Conservation (phyloP, 2,329 filamentous ascomycete genomes). For the Xylaria sp. region DNA sequence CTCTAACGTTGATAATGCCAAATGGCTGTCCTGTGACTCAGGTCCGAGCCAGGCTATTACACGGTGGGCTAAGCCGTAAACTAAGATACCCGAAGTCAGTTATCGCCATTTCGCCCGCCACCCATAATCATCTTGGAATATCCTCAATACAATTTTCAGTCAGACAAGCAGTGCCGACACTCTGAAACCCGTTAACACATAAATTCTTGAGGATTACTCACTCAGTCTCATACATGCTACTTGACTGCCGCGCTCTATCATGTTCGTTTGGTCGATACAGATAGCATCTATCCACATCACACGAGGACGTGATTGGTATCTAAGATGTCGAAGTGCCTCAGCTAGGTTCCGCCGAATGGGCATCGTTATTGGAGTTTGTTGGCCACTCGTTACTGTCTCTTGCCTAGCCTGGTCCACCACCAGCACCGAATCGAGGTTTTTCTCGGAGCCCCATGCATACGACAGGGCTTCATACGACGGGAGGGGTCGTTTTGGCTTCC, state of each 20-base stretch:
- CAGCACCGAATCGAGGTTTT: not conserved
- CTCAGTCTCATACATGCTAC: constrained; percentile 31
- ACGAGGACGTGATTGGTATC: constrained; percentile 17
- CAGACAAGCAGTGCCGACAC: no score
- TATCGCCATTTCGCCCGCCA: no score
- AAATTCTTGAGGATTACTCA: no score
- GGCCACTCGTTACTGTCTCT: no score
- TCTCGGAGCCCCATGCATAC: no score
- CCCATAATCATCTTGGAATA: no score
- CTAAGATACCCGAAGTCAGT: no score
- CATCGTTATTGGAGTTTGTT: not conserved
- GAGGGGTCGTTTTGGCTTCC: no score
- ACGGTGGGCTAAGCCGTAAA: constrained; percentile 26
- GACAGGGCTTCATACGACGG: no score
- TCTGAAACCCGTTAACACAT: no score
- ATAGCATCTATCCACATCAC: constrained; percentile 33
- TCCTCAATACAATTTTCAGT: no score
- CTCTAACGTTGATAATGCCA: constrained; percentile 17
- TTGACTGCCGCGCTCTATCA: constrained; percentile 22
- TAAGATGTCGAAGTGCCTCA: constrained; percentile 26
- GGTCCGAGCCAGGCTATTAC: constrained; percentile 32
- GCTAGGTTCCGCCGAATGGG: constrained; percentile 4
- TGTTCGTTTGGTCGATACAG: constrained; percentile 29
- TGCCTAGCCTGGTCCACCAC: not conserved
- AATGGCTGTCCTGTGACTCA: not conserved